Evolutionary conservation across 2,329 filamentous ascomycete genomes (phyloP).

Genomic region (Epichloe baconii): DNA sequence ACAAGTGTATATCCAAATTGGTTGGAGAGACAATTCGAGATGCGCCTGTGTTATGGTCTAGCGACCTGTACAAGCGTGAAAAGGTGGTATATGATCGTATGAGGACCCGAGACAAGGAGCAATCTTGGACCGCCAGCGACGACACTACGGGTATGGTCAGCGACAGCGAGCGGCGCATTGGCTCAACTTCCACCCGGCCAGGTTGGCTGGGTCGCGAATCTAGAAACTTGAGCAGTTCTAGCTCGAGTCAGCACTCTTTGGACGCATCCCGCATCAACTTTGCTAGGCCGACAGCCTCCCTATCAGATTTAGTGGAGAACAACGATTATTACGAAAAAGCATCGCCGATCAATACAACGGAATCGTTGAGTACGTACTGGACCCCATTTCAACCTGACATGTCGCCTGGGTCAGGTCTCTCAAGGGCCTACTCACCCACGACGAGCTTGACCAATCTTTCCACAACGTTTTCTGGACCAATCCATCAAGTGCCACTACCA

Average conservation of each 20-base stretch:
- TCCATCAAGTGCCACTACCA: slow-evolving; percentile 27
- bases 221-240: slow-evolving; percentile 33
- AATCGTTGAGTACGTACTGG: slow-evolving; percentile 75
- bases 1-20: slow-evolving; percentile 72
- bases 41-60: slow-evolving; percentile 83
- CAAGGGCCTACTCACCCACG: slow-evolving; percentile 47
- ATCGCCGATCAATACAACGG: slow-evolving; percentile 57
- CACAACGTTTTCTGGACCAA: slow-evolving; percentile 31
- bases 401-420: slow-evolving; percentile 47
- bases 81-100: slow-evolving; percentile 45
- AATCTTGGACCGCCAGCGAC: slow-evolving; percentile 29
- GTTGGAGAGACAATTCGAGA: slow-evolving; percentile 75
- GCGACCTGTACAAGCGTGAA: slow-evolving; percentile 73
- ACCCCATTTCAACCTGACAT: slow-evolving; percentile 66
- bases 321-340: slow-evolving; percentile 57
- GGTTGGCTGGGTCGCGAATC: slow-evolving; percentile 43
- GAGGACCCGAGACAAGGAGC: slow-evolving; percentile 31
- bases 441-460: slow-evolving; percentile 48
- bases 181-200: slow-evolving; percentile 29
- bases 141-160: slow-evolving; percentile 41
- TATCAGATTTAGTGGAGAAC: slow-evolving; percentile 55
- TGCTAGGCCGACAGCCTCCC: slow-evolving; percentile 42
- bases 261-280: slow-evolving; percentile 54
- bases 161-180: slow-evolving; percentile 38
- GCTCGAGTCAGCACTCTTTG: slow-evolving; percentile 56